A percentile compares a stretch with the other conserved stretches of the same genome.
phyloP scores from a whole-genome alignment of 2,329 filamentous ascomycete genomes.

The Aspergillus oerlinghausenensis region DNA sequence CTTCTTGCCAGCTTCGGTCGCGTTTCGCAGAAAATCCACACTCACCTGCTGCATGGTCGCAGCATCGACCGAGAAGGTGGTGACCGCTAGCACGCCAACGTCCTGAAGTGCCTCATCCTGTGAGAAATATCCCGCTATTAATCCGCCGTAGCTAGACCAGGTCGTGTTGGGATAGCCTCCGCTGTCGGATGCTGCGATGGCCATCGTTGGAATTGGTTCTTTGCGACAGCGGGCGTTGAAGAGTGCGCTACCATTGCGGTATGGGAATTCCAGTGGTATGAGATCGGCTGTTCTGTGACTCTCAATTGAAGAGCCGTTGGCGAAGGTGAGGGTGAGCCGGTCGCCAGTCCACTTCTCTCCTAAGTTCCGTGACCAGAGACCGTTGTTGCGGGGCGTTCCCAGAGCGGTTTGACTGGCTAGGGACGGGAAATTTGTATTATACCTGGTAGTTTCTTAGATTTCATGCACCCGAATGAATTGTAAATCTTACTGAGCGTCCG shows the following conservation, averaged over 20 bases:
- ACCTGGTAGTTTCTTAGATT: neutral
- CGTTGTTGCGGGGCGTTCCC: neutral
- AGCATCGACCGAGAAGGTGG: conserved; percentile 14
- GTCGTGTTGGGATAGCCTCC: conserved; percentile 15
- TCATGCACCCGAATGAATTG: neutral
- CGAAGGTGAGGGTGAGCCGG: neutral
- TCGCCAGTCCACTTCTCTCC: neutral
- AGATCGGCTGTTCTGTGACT: neutral
- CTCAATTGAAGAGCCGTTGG: neutral
- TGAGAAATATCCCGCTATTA: neutral
- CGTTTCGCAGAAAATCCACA: conserved; percentile 22
- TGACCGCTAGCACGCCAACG: neutral
- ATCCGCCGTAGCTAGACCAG: conserved; percentile 6
- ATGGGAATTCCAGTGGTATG: neutral
- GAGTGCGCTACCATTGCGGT: neutral
- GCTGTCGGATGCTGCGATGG: conserved; percentile 9
- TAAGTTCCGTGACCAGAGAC: neutral
- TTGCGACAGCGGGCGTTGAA: neutral
- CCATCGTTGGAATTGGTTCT: neutral
- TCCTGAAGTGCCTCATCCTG: neutral
- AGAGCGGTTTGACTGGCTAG: conserved; percentile 5
- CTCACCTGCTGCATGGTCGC: conserved; percentile 3
- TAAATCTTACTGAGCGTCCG: conserved; percentile 49
- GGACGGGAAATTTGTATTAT: conserved; percentile 12
- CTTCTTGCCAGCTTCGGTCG: conserved; percentile 44